Evolutionary conservation across 768 basidiomycete genomes (phyloP).

Genomic region (Rhizopogon vulgaris): DNA sequence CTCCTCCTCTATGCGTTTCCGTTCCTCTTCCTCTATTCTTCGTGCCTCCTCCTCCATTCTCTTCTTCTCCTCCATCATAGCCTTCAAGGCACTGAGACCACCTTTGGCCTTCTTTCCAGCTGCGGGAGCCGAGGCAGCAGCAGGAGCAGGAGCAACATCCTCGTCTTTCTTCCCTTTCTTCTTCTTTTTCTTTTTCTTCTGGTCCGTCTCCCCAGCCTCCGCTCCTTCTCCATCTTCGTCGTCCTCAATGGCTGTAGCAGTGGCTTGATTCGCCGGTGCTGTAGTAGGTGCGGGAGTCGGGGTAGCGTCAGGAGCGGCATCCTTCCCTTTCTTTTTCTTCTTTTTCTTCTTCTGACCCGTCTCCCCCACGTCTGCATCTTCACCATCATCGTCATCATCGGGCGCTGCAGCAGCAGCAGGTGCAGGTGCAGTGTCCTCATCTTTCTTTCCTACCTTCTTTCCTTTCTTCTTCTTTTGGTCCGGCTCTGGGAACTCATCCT

Average conservation of each 20-base stretch:
- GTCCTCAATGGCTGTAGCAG: constrained; percentile 36
- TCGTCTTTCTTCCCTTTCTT: constrained; percentile 73
- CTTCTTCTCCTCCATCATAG: constrained; percentile 90
- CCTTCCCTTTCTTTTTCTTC: constrained; percentile 75
- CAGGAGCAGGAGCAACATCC: constrained; percentile 57
- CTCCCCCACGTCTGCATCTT: constrained; percentile 42
- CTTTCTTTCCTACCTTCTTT: constrained; percentile 57
- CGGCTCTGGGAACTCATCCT: constrained; percentile 7
- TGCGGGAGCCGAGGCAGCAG: constrained; percentile 29
- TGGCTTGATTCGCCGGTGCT: constrained; percentile 19
- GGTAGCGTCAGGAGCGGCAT: constrained; percentile 48
- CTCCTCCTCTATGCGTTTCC: constrained; percentile 82
- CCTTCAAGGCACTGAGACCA: constrained; percentile 78
- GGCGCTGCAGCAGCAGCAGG: constrained; percentile 22
- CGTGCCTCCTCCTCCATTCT: constrained; percentile 80
- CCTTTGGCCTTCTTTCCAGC: constrained; percentile 64
- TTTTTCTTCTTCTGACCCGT: constrained; percentile 65
- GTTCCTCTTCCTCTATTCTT: constrained; percentile 69
- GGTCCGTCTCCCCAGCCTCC: constrained; percentile 38
- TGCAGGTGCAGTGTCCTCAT: constrained; percentile 36
- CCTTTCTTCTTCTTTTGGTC: constrained; percentile 28
- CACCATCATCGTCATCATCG: constrained; percentile 37
- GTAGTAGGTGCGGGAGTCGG: constrained; percentile 27
- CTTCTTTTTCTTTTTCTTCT: constrained; percentile 78
- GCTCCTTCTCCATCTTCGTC: constrained; percentile 67